Base-by-base conservation (phyloP, 2,329 filamentous ascomycete species). In the Aureobasidium leucospermi region DNA sequence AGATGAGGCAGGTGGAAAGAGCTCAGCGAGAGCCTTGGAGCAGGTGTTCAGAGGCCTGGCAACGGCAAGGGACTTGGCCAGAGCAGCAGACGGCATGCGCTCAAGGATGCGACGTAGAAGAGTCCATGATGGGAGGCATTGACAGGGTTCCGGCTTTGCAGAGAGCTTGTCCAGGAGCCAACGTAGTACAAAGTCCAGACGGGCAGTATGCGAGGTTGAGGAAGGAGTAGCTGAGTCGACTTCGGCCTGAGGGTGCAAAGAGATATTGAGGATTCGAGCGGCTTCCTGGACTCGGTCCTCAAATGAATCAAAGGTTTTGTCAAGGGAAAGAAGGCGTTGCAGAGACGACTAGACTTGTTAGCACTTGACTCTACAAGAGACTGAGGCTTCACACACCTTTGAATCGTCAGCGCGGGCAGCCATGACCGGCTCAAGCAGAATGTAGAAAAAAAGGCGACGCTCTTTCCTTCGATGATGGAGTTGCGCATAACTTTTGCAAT, bases 131-230 rank as follows among this genome's bases (percentile, higher is more conserved):
- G 67, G 67, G n/a, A 70, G 63, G 43, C 76, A 74, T 36, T 73
- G 69, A 53, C 78, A 75, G 57, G 77, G 78, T 48, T 65, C 72
- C 36, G 67, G 67, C 23, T 73, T 70, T 49, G 73, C 69, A 65
- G 77, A 80, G 56, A 87, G 64, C 67, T 81, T 85, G 65, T 83
- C 85, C 65, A 86, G 73, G 28, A 87, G 72, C 86, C 86, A 88
- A 67, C 81, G 80, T 60, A 87, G 69, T 13, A 86, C 78, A 84
- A 85, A 88, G 75, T 88, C 84, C 66, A 84, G 81, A 67, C 82
- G 80, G 31, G 60, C 60, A 52, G 60, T 48, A 46, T 63, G 59
- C 9, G 61, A 42, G 36, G 28, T 4, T 9, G 56, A 42, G n/a
- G 46, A 16, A 9, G 28, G 23, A 9, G 11, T 2, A 19, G 29